Percentiles rank a stretch among this genome's conserved stretches.
These are phyloP conservation scores for Monilinia polystroma DNA, from an alignment of 2,329 filamentous ascomycete species.

Conservation along the genomic window DNA sequence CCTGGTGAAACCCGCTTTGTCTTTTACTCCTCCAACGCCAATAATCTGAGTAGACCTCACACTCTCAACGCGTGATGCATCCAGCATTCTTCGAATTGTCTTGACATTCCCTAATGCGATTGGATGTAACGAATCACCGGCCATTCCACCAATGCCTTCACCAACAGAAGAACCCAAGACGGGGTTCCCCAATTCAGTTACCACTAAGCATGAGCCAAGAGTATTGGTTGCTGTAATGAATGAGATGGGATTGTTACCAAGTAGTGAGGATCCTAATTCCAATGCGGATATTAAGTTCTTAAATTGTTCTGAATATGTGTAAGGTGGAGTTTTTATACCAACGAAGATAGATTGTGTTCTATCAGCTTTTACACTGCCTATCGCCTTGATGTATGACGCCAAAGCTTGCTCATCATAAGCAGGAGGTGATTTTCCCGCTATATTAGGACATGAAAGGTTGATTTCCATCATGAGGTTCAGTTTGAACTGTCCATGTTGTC, in stretches of 20 bases:
- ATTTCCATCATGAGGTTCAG: slow-evolving; percentile 62
- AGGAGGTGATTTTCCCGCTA: slow-evolving; percentile 64
- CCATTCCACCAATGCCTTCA: slow-evolving; percentile 66
- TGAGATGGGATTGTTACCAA: slow-evolving; percentile 48
- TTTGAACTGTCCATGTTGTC: slow-evolving; percentile 41
- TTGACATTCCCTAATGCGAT: slow-evolving; percentile 73
- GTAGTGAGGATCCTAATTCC: slow-evolving; percentile 26
- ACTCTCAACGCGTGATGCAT: slow-evolving; percentile 43
- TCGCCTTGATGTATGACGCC: slow-evolving; percentile 51
- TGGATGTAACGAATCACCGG: slow-evolving; percentile 69
- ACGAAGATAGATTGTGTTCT: slow-evolving; percentile 37
- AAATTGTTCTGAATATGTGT: slow-evolving; percentile 69
- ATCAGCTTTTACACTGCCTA: slow-evolving; percentile 12
- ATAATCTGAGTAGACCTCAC: slow-evolving; percentile 62
- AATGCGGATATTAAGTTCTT: slow-evolving; percentile 55
- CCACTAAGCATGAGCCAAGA: slow-evolving; percentile 65
- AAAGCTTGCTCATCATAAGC: slow-evolving; percentile 61
- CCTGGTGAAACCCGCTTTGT: slow-evolving; percentile 59
- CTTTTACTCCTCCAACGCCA: slow-evolving; percentile 70
- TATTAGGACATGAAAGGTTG: slow-evolving; percentile 79
- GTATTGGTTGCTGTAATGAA: slow-evolving; percentile 78
- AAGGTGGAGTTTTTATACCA: slow-evolving; percentile 75
- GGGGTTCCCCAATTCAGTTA: slow-evolving; percentile 42
- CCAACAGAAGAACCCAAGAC: slow-evolving; percentile 53
- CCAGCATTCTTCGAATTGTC: slow-evolving; percentile 61